Base-by-base conservation (phyloP, 495 filamentous ascomycete species). In the Penicillium egyptiacum region DNA sequence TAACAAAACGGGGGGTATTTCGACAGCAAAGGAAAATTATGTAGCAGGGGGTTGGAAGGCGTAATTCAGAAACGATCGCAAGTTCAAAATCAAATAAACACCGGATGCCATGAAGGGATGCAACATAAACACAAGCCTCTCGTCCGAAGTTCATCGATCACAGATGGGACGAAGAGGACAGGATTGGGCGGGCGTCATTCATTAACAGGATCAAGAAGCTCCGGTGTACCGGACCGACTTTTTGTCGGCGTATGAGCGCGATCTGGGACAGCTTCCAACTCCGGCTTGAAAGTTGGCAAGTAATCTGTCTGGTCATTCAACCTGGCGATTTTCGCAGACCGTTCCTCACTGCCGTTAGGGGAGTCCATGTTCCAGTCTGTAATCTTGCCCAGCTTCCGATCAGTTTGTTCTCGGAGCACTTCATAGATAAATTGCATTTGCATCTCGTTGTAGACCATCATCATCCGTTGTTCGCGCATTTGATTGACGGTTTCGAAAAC, bases 361-460 rank as follows among this genome's bases (percentile, higher is more conserved):
- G 59, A 56, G 46, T 67, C 57, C 19, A 52, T 49, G 47, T 49
- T 48, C 16, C 37, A 47, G 5, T 17, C 37, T 14, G 56, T 26
- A 11, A 55, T 30, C 52, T 71, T 75, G 43, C 75, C 73, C 26
- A 78, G 65, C 67, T 81, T 87, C 31, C 83, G 69, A 48, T 81
- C 71, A 68, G 87, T 89, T 60, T 86, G 75, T 69, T 92, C 89
- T 44, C 83, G 81, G 54, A 97, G 64, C 0, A 96, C 90, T 63
- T 90, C 85, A 73, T 99, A 98, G 42, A 99, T 82, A 67, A 99
- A 98, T 17, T 81, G 70, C 65, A 90, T 91, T 72, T 99, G 95
- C 61, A 80, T 70, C 65, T 92, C 88, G 28, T 88, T 87, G 72
- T 98, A 94, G 4, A 99, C 95, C 95, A 98, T 99, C 69, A 87